Evolutionary conservation across 805 yeast genomes (phyloP), one percentile per base, ranked within the genome.

Genomic region (Metschnikowia arizonensis): DNA sequence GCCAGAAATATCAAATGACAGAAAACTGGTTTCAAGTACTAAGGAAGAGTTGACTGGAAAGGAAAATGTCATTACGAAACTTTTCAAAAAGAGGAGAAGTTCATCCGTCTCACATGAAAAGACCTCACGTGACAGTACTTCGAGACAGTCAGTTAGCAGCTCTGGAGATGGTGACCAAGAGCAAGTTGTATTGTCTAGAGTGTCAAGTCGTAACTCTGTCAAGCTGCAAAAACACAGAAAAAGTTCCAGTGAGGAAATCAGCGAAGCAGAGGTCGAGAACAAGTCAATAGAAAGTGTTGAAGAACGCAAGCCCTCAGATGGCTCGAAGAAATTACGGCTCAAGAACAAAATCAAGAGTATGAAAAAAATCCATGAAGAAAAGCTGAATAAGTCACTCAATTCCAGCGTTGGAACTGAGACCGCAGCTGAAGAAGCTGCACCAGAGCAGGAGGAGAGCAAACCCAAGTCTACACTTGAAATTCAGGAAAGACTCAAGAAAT

Each of bases 401-500:
- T 23, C 23, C 12, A 12, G 18, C 2, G 35, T 28, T 11, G 44
- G 44, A 17, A 23, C 24, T 11, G 29, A 21, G n/a, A 11, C 10
- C 15, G 10, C 14, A 8, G 32, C 30, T 9, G 46, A 41, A 8
- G 43, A 39, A 8, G 50, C 45, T 11, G 43, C 40, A 12, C 33
- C 33, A 8, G 50, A 39, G 5, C 49, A 25, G 6, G 57, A 53
- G 9, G 57, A 56, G 12, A 56, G 54, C 12, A 63, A 64, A 44
- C 60, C 61, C 3, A 65, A 61, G 48, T 56, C 69, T 8, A 66
- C 74, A 1, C 58, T 58, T 25, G 74, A 71, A 33, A 69, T 72
- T 9, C 74, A 72, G 47, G 76, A 72, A 48, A 68, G 69, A 53
- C 58, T 72, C 49, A 69, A 68, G 41, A 68, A 66, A 50, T 64